Conservation (phyloP, 2,329 filamentous ascomycete genomes). For the Fonsecaea pugnacius region DNA sequence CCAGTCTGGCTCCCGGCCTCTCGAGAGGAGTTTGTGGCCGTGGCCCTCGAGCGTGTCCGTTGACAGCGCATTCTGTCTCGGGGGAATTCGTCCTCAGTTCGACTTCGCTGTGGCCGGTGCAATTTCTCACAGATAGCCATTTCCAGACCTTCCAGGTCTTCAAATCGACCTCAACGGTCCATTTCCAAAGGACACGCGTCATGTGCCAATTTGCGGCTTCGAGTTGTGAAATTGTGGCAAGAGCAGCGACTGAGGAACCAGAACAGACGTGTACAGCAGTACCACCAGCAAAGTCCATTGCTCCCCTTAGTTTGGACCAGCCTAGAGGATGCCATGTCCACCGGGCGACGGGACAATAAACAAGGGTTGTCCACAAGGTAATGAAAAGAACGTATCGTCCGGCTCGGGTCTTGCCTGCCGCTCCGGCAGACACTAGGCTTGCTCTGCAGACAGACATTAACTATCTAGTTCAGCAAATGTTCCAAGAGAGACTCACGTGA, state of each 20-base stretch:
- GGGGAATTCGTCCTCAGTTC: background rate
- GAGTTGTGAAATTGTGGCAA: conserved; percentile 7
- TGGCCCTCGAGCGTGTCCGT: background rate
- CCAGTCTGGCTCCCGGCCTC: too few species aligned
- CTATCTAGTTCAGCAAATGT: background rate
- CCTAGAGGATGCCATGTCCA: conserved; percentile 15
- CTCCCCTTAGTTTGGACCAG: conserved; percentile 14
- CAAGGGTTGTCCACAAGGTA: conserved; percentile 15
- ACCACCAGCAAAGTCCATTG: conserved; percentile 21
- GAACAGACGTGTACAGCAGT: conserved; percentile 20
- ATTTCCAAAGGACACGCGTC: background rate
- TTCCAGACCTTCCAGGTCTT: conserved; percentile 18
- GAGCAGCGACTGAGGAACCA: conserved; percentile 13
- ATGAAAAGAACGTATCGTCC: conserved; percentile 17
- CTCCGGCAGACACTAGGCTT: conserved; percentile 16
- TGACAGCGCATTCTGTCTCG: background rate
- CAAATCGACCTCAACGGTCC: background rate
- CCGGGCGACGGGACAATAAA: conserved; percentile 16
- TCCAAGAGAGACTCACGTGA: conserved; percentile 7
- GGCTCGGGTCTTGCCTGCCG: conserved; percentile 11
- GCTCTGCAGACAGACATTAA: conserved; percentile 7
- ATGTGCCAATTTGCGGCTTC: conserved; percentile 3
- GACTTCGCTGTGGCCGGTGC: background rate
- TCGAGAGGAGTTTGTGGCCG: background rate
- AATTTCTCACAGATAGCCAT: conserved; percentile 3